phyloP scores from a whole-genome alignment of 768 basidiomycete species.

The Suillus tomentosus region DNA sequence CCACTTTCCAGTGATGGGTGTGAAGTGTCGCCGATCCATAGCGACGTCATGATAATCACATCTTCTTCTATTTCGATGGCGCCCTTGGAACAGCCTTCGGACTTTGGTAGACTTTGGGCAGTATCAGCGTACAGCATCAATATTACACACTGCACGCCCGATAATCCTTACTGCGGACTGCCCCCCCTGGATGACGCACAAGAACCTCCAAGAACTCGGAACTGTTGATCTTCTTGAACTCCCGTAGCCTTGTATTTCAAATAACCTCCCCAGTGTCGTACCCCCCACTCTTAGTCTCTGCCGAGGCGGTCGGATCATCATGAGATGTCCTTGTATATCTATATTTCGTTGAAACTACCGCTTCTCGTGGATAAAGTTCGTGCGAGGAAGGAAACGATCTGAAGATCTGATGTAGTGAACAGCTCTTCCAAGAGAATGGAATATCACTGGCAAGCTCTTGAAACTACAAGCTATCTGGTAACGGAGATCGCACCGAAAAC shows the following conservation, averaged over 20 bases:
- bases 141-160: background rate
- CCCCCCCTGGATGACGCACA: background rate
- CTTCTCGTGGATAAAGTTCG: no score
- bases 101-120: background rate
- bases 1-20: background rate
- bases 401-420: background rate
- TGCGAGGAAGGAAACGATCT: background rate
- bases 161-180: background rate
- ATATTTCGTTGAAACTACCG: background rate
- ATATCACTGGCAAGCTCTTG: background rate
- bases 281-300: background rate
- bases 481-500: background rate
- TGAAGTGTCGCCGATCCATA: constrained; percentile 2
- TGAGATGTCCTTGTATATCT: background rate
- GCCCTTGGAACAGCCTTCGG: constrained; percentile 3
- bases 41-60: constrained; percentile 7
- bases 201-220: background rate
- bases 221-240: background rate
- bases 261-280: background rate
- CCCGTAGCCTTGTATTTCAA: background rate
- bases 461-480: background rate
- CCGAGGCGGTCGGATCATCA: background rate
- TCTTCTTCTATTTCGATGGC: background rate
- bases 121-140: background rate
- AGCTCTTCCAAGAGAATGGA: background rate